Conservation (phyloP, 208 protist genomes). For the Jaenimonas drosophilae region DNA sequence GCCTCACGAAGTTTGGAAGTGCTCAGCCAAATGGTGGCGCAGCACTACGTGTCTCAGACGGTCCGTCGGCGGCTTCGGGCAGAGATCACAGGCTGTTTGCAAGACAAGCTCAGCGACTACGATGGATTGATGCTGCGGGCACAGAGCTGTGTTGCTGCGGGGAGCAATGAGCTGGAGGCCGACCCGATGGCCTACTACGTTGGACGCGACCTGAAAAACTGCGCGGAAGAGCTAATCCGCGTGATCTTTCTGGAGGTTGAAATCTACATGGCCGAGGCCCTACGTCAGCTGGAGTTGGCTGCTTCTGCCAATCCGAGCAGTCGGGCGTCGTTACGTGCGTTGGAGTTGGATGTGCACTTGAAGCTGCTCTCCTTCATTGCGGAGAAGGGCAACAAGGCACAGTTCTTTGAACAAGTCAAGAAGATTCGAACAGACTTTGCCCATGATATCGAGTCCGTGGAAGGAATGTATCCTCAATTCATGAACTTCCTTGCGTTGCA, state of each 20-base stretch:
- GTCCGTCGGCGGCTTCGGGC: slow-evolving; percentile 31
- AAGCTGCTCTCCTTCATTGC: slow-evolving; percentile 36
- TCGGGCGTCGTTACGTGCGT: slow-evolving; percentile 24
- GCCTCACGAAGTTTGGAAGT: not conserved
- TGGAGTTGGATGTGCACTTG: slow-evolving; percentile 40
- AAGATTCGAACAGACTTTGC: slow-evolving; percentile 12
- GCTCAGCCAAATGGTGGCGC: too few species aligned
- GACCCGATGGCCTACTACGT: slow-evolving; percentile 21
- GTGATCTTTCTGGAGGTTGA: slow-evolving; percentile 43
- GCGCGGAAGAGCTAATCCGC: slow-evolving; percentile 27
- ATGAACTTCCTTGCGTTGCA: slow-evolving; percentile 38
- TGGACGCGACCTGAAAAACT: slow-evolving; percentile 22
- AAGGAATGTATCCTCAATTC: slow-evolving; percentile 17
- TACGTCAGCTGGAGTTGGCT: slow-evolving; percentile 57
- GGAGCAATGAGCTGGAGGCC: slow-evolving; percentile 13
- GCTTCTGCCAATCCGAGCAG: too few species aligned
- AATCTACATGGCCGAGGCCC: slow-evolving; percentile 54
- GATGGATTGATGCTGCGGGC: slow-evolving; percentile 15
- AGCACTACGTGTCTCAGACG: slow-evolving; percentile 2
- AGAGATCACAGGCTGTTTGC: slow-evolving; percentile 29
- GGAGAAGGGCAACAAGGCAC: slow-evolving; percentile 7
- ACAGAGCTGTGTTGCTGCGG: slow-evolving; percentile 13
- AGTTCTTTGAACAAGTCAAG: slow-evolving; percentile 24
- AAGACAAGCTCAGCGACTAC: slow-evolving; percentile 15
- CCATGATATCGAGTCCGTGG: slow-evolving; percentile 10